Conservation (phyloP, 352 stramenopile genomes). For the Pythium aquatile region DNA sequence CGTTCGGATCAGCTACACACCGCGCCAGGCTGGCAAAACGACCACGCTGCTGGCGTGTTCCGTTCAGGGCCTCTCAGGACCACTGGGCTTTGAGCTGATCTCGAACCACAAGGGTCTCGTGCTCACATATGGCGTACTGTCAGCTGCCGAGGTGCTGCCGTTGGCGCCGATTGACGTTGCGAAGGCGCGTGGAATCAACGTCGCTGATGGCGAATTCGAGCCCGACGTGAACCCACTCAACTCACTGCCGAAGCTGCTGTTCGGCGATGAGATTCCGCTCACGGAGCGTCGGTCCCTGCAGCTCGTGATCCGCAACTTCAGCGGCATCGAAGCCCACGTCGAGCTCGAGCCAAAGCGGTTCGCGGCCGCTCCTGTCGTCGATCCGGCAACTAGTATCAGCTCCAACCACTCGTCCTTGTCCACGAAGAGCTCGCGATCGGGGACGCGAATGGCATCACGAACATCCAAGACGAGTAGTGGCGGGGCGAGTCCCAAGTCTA, state of each 20-base stretch:
- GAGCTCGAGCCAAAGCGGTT: slow-evolving; percentile 66
- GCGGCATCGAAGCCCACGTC: slow-evolving; percentile 64
- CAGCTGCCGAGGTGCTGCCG: slow-evolving; percentile 16
- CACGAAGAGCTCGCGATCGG: background rate
- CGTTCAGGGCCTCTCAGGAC: slow-evolving; percentile 51
- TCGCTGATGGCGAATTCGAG: slow-evolving; percentile 48
- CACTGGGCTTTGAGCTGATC: slow-evolving; percentile 61
- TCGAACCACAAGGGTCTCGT: slow-evolving; percentile 77
- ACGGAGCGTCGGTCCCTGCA: slow-evolving; percentile 45
- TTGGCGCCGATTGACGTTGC: slow-evolving; percentile 42
- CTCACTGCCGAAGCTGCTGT: slow-evolving; percentile 49
- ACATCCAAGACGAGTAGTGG: background rate
- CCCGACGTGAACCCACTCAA: slow-evolving; percentile 30
- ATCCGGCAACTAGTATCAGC: slow-evolving; percentile 5
- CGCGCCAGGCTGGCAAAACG: slow-evolving; percentile 45
- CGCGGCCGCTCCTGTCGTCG: slow-evolving; percentile 14
- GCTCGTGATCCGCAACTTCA: slow-evolving; percentile 75
- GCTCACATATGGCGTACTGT: slow-evolving; percentile 69
- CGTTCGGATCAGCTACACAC: slow-evolving; percentile 57
- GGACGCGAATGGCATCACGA: background rate
- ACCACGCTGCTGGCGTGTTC: slow-evolving; percentile 61
- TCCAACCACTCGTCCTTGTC: background rate
- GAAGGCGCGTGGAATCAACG: slow-evolving; percentile 32
- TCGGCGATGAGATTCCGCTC: slow-evolving; percentile 61
- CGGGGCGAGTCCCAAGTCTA: slow-evolving; percentile 1